Percentiles rank a stretch among this genome's conserved stretches.
These are phyloP conservation scores for Coemansia sp. DNA, from an alignment of 192 early-diverging fungal genomes.

Conservation along the genomic window DNA sequence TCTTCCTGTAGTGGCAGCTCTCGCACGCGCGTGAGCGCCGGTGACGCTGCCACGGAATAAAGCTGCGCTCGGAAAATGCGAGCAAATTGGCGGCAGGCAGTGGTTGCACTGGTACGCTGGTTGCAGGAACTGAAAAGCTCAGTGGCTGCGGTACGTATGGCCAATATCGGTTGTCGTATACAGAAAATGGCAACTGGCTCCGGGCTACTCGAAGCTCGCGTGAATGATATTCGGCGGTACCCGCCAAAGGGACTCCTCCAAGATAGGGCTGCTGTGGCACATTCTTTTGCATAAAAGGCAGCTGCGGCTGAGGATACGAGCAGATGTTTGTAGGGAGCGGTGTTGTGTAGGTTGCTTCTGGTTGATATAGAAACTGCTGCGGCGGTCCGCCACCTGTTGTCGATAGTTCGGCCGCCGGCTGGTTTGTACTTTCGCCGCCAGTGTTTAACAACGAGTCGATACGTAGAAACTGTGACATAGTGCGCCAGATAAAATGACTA, in stretches of 20 bases:
- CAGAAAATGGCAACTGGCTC: constrained; percentile 19
- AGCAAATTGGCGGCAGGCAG: neutral
- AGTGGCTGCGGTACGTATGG: constrained; percentile 22
- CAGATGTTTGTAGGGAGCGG: neutral
- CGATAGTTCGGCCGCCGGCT: neutral
- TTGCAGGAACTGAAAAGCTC: neutral
- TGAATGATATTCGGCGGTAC: neutral
- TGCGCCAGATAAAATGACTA: neutral
- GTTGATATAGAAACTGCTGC: neutral
- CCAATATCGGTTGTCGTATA: constrained; percentile 33
- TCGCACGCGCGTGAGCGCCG: constrained; percentile 45
- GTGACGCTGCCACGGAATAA: constrained; percentile 16
- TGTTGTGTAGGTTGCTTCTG: neutral
- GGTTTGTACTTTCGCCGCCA: neutral
- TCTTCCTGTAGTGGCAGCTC: constrained; percentile 48
- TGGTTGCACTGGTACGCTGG: neutral
- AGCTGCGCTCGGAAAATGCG: neutral
- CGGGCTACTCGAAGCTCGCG: neutral
- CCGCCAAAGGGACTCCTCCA: neutral
- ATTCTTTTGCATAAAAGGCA: constrained; percentile 4
- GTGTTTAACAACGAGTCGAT: constrained; percentile 28
- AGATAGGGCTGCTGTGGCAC: constrained; percentile 1
- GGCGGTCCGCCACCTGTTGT: neutral
- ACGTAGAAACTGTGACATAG: constrained; percentile 27
- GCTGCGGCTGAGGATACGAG: neutral